These are phyloP conservation scores for Cynanchum wilfordii DNA, from an alignment of 257 asterid species.

Conservation along the genomic window DNA sequence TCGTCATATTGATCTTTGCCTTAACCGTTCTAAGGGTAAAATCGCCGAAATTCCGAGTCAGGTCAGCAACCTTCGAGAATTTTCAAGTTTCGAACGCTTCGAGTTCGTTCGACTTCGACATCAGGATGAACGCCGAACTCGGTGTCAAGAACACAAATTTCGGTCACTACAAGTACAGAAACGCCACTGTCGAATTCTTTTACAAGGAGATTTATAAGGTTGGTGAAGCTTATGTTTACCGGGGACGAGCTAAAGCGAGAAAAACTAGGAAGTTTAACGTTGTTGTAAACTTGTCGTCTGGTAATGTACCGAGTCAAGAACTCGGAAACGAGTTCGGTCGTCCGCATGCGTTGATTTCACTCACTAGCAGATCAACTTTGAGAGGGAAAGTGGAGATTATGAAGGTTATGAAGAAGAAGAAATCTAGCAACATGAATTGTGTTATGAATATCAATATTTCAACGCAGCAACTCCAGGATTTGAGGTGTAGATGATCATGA, in stretches of 20 bases:
- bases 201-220: conserved; percentile 19
- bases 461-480: conserved; percentile 2
- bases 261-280: conserved; percentile 21
- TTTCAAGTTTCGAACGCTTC: no score
- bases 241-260: conserved; percentile 15
- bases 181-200: conserved; percentile 22
- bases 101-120: no score
- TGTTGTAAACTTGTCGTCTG: conserved; percentile 17
- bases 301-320: conserved; percentile 3
- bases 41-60: no score
- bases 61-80: no score
- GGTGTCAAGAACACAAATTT: no score
- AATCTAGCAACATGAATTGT: conserved; percentile 34
- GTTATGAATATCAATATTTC: conserved; percentile 17
- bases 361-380: conserved; percentile 28
- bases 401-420: conserved; percentile 38
- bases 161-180: conserved; percentile 34
- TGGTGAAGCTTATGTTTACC: conserved; percentile 22
- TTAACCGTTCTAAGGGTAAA: no score
- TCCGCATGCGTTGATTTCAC: conserved; percentile 19
- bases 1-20: no score
- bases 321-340: conserved; percentile 13
- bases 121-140: no score
- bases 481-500: conserved; percentile 17
- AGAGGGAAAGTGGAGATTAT: conserved; percentile 38